Evolutionary conservation across 2,329 filamentous ascomycete genomes (phyloP), one percentile per base, ranked within the genome.

Genomic region (Pseudocercospora fijiensis): DNA sequence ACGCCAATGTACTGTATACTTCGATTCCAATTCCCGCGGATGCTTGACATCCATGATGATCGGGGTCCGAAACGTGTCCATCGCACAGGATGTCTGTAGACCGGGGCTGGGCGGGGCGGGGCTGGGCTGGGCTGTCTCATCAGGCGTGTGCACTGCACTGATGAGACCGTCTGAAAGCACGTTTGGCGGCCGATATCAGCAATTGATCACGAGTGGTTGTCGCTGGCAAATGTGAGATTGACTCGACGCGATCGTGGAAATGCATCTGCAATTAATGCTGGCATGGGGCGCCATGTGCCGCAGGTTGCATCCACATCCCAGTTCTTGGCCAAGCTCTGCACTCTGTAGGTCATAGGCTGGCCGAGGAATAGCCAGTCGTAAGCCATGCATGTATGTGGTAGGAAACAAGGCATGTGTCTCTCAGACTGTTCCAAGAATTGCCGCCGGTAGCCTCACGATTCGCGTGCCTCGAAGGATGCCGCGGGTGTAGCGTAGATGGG

Each of bases 271-370:
- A n/a, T n/a, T n/a, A n/a, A n/a, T n/a, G n/a, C 8, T 56, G n/a
- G 26, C 52, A 56, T 56, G 52, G 24, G 52, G 52, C 52, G 52
- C 52, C 52, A 56, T 37, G 13, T 56, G 52, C 52, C 11, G 26
- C n/a, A 55, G 28, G 24, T 20, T 37, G 16, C 52, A 10, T 56
- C 52, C 52, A 37, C n/a, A 56, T 56, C 16, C 28, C 22, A 37
- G 27, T n/a, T 5, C 52, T 28, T 37, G 28, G 52, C 52, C 49
- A 53, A 53, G 49, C 49, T 28, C 49, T 56, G n/a, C 20, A n/a
- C n/a, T 47, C 41, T 47, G 41, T n/a, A 52, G 47, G 49, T 27
- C 16, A 26, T 49, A 10, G 27, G 16, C 13, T 18, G 28, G 10
- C 53, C 53, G 53, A 56, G 53, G 30, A 56, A 56, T 20, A 56